A percentile compares a stretch with the other conserved stretches of the same genome.
These are phyloP conservation scores for Fusarium chaquense DNA, from an alignment of 2,329 filamentous ascomycete species.

Conservation along the genomic window DNA sequence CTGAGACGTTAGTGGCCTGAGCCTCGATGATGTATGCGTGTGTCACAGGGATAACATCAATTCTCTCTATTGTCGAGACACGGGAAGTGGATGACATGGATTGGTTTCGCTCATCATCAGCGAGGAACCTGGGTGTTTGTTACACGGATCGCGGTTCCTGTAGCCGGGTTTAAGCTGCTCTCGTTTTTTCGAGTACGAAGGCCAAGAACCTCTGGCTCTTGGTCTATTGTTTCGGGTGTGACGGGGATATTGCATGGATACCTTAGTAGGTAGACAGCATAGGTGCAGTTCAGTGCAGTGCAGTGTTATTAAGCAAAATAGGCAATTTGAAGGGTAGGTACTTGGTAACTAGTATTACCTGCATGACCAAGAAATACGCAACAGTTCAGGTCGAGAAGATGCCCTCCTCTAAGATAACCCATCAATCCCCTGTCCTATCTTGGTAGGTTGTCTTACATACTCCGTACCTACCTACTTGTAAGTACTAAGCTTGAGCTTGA, in stretches of 20 bases:
- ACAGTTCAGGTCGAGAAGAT: too few species aligned
- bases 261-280: too few species aligned
- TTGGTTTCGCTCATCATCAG: slow-evolving; percentile 32
- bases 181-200: neutral
- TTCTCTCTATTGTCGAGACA: slow-evolving; percentile 32
- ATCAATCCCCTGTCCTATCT: slow-evolving; percentile 10
- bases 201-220: slow-evolving; percentile 32
- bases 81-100: slow-evolving; percentile 45
- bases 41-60: slow-evolving; percentile 17
- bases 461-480: too few species aligned
- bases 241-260: slow-evolving; percentile 28
- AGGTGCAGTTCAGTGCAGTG: too few species aligned
- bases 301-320: too few species aligned
- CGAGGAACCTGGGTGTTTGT: slow-evolving; percentile 14
- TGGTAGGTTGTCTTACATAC: neutral
- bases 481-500: slow-evolving; percentile 1
- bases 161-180: slow-evolving; percentile 37
- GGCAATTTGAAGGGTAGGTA: too few species aligned
- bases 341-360: too few species aligned
- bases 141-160: slow-evolving; percentile 31
- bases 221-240: slow-evolving; percentile 42
- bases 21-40: slow-evolving; percentile 13
- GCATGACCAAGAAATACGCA: too few species aligned
- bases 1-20: neutral
- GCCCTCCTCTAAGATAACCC: neutral